Conservation (phyloP, 331 rosid genomes). For the Malus hybrid region DNA sequence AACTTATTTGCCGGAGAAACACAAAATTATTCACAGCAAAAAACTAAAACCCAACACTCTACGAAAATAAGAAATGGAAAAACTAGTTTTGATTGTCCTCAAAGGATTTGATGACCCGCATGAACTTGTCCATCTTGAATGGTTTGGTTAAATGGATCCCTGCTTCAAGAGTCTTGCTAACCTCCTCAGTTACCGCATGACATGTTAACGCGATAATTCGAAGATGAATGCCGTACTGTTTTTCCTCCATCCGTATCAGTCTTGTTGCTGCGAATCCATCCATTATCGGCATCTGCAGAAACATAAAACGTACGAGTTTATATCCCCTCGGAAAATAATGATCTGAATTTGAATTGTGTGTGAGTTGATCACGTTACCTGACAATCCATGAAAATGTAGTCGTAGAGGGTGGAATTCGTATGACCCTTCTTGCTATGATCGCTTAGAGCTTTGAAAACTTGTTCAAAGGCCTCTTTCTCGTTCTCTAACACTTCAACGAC, state of each 20-base stretch:
- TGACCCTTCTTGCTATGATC: neutral
- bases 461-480: conserved; percentile 20
- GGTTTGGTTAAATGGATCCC: conserved; percentile 15
- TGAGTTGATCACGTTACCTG: neutral
- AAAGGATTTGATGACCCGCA: neutral
- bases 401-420: neutral
- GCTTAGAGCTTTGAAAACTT: neutral
- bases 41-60: neutral
- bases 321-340: too few relatives aligned
- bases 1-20: too few relatives aligned
- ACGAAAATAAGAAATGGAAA: neutral
- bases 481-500: conserved; percentile 12
- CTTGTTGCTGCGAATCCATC: conserved; percentile 21
- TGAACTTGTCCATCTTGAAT: neutral
- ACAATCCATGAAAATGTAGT: conserved; percentile 27
- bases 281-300: conserved; percentile 12
- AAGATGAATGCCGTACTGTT: conserved; percentile 2
- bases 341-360: too few relatives aligned
- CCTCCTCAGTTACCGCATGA: neutral
- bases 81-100: neutral
- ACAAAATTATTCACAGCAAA: neutral
- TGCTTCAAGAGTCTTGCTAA: neutral
- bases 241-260: conserved; percentile 7
- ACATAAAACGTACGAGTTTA: neutral
- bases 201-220: conserved; percentile 19